Conservation (phyloP, 2,329 filamentous ascomycete genomes). For the Penicillium sp. region DNA sequence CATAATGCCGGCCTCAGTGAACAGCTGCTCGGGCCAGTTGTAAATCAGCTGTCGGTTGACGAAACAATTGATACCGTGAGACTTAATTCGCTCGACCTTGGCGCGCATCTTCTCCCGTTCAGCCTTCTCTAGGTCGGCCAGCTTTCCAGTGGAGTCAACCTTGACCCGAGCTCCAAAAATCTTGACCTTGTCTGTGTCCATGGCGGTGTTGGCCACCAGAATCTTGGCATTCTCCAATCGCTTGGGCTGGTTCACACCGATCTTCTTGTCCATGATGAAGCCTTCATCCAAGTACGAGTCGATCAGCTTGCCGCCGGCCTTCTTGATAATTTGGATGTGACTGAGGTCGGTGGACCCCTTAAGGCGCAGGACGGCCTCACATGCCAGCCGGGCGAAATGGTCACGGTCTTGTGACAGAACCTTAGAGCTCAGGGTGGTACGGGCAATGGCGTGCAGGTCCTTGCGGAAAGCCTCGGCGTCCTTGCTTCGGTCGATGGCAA, state of each 20-base stretch:
- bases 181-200: slow-evolving; percentile 99
- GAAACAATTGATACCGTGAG: slow-evolving; percentile 99
- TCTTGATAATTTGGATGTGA: slow-evolving; percentile 99
- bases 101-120: slow-evolving; percentile 99
- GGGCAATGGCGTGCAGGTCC: slow-evolving; percentile 85
- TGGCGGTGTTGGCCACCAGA: slow-evolving; percentile 93
- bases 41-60: slow-evolving; percentile 99
- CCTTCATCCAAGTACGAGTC: slow-evolving; percentile 98
- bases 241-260: slow-evolving; percentile 98
- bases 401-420: slow-evolving; percentile 91
- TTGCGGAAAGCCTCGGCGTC: slow-evolving; percentile 81
- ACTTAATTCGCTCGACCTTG: slow-evolving; percentile 98
- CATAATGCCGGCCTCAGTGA: slow-evolving; percentile 95
- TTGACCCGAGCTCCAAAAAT: slow-evolving; percentile 98
- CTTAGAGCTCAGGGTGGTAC: slow-evolving; percentile 96
- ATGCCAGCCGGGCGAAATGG: slow-evolving; percentile 86
- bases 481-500: slow-evolving; percentile 86
- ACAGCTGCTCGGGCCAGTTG: slow-evolving; percentile 99
- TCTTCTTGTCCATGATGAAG: slow-evolving; percentile 98
- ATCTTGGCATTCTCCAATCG: slow-evolving; percentile 98
- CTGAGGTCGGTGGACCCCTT: slow-evolving; percentile 90
- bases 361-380: slow-evolving; percentile 86
- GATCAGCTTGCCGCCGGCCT: slow-evolving; percentile 93
- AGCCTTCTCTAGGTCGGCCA: slow-evolving; percentile 97
- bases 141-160: slow-evolving; percentile 91